A percentile compares a stretch with the other conserved stretches of the same genome.
These are phyloP conservation scores for Aquilaria yunnanensis DNA, from an alignment of 345 rosid species.

Conservation along the genomic window DNA sequence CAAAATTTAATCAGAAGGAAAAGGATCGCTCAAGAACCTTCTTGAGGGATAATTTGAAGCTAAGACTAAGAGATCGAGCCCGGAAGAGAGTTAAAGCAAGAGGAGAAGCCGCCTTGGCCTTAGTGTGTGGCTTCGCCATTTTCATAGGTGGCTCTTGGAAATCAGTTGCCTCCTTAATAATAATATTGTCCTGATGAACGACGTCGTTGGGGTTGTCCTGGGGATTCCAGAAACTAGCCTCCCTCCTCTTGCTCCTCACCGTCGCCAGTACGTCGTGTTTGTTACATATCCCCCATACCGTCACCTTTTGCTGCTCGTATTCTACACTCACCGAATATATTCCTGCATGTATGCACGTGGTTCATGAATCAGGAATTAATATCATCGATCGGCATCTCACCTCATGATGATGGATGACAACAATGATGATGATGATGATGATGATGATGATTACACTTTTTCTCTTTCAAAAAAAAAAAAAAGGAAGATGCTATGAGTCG, in stretches of 20 bases:
- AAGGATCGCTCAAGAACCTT: constrained; percentile 55
- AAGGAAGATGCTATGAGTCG: too few species aligned
- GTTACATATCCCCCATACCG: constrained; percentile 92
- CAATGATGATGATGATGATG: too few species aligned
- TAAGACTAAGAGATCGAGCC: constrained; percentile 48
- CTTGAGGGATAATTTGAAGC: constrained; percentile 55
- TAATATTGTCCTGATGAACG: background rate
- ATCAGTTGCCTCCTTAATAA: too few species aligned
- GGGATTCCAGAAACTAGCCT: constrained; percentile 64
- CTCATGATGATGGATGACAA: too few species aligned
- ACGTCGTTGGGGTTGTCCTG: constrained; percentile 30
- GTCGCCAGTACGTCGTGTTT: constrained; percentile 54
- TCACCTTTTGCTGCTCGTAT: constrained; percentile 63
- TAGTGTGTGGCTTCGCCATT: too few species aligned
- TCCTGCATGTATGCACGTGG: constrained; percentile 29
- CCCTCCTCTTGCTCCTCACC: constrained; percentile 67
- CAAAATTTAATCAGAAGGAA: constrained; percentile 34
- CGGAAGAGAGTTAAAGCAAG: constrained; percentile 35
- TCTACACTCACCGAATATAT: constrained; percentile 75
- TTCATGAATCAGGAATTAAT: too few species aligned
- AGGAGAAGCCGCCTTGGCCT: background rate
- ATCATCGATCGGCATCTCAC: too few species aligned
- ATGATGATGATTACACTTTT: too few species aligned
- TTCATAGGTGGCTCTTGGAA: too few species aligned
- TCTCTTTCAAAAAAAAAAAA: too few species aligned